phyloP scores from a whole-genome alignment of 108 stramenopile genomes.

The Cyclotella distinguenda region DNA sequence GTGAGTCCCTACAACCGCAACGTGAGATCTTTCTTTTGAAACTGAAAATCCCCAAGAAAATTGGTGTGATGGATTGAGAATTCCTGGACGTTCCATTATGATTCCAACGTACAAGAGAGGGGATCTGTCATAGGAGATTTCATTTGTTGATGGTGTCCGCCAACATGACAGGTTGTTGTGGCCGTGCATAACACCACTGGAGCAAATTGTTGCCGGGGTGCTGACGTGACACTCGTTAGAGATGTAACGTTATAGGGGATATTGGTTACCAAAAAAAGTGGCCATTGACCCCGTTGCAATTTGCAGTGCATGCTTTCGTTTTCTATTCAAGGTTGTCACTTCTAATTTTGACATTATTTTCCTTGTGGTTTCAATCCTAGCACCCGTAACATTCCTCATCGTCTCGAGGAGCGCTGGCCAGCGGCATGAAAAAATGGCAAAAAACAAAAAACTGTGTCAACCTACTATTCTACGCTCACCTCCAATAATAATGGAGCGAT shows the following conservation, averaged over 20 bases:
- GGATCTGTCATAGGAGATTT: not conserved
- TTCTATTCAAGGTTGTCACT: too few species aligned
- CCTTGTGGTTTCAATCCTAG: too few species aligned
- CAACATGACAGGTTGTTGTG: not conserved
- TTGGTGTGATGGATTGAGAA: not conserved
- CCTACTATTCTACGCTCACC: too few species aligned
- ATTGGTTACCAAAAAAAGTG: not conserved
- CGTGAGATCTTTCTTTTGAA: conserved; percentile 23
- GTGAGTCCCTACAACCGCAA: conserved; percentile 21
- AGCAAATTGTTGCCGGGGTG: not conserved
- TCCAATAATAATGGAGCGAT: too few species aligned
- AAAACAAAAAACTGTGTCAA: too few species aligned
- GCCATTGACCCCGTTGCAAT: too few species aligned
- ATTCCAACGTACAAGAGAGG: conserved; percentile 23
- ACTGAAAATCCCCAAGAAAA: conserved; percentile 39
- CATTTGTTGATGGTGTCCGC: not conserved
- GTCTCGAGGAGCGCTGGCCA: too few species aligned
- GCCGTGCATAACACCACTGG: not conserved
- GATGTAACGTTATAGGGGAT: not conserved
- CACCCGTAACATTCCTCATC: too few species aligned
- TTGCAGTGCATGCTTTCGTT: too few species aligned
- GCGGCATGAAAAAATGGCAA: too few species aligned
- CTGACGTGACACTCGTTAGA: conserved; percentile 14
- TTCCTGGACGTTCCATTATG: conserved; percentile 17
- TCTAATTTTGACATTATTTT: too few species aligned